These are phyloP conservation scores for Helotiales sp. DNA, from an alignment of 2,329 filamentous ascomycete genomes.

Conservation along the genomic window DNA sequence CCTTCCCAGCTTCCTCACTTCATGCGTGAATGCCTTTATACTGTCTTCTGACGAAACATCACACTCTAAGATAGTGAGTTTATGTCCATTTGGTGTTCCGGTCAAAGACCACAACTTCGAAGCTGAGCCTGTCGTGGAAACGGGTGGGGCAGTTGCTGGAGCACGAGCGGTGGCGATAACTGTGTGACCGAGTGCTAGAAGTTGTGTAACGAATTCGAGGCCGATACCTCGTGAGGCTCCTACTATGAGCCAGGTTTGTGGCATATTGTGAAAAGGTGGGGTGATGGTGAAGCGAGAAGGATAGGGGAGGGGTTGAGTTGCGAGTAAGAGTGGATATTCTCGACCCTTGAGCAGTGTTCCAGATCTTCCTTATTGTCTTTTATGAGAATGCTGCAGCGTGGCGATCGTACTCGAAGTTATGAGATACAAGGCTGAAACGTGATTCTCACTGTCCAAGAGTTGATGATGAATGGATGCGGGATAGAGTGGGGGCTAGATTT, in stretches of 20 bases:
- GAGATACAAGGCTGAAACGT: no score
- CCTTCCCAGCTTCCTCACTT: constrained; percentile 15
- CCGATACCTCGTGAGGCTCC: constrained; percentile 51
- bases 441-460: no score
- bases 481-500: no score
- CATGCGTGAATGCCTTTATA: constrained; percentile 39
- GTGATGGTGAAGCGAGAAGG: background rate
- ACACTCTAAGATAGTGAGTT: constrained; percentile 39
- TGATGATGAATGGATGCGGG: no score
- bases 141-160: constrained; percentile 34
- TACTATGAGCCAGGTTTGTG: constrained; percentile 43
- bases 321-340: no score
- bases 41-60: constrained; percentile 54
- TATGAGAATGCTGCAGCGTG: no score
- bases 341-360: no score
- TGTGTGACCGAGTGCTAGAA: constrained; percentile 41
- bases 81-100: constrained; percentile 40
- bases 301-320: no score
- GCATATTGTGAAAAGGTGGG: background rate
- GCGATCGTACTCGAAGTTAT: no score
- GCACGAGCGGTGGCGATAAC: constrained; percentile 48
- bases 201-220: constrained; percentile 39
- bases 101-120: constrained; percentile 43
- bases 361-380: no score
- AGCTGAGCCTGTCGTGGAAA: constrained; percentile 5